phyloP scores from a whole-genome alignment of 805 yeast genomes.

The Wickerhamomyces kurtzmanii region DNA sequence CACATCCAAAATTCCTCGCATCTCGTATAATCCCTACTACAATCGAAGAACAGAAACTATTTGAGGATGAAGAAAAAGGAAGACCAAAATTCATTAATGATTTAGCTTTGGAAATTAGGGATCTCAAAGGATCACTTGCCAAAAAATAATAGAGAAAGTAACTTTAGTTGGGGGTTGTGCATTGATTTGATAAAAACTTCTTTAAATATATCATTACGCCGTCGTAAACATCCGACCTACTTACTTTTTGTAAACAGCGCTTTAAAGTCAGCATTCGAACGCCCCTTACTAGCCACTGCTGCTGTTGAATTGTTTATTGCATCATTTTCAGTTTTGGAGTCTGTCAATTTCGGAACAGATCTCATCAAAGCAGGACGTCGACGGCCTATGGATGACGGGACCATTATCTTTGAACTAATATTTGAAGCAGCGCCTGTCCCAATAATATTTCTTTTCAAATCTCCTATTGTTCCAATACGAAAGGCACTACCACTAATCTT shows the following conservation, averaged over 20 bases:
- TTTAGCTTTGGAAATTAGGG: conserved; percentile 40
- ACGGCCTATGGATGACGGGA: conserved; percentile 7
- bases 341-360: too few species aligned
- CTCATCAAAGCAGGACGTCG: conserved; percentile 2
- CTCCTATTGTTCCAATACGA: conserved; percentile 23
- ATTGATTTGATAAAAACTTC: too few species aligned
- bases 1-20: conserved; percentile 79
- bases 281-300: neutral
- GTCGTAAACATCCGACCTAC: neutral
- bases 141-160: conserved; percentile 3
- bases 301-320: neutral
- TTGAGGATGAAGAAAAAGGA: conserved; percentile 36
- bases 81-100: conserved; percentile 31
- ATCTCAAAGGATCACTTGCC: conserved; percentile 31
- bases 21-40: conserved; percentile 58
- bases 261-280: conserved; percentile 16
- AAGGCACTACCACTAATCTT: conserved; percentile 24
- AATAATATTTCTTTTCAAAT: conserved; percentile 12
- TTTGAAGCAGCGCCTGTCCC: neutral
- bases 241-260: conserved; percentile 10
- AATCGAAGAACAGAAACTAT: conserved; percentile 49
- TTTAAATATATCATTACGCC: too few species aligned
- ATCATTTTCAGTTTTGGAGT: too few species aligned
- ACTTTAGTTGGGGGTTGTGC: neutral
- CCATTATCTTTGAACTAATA: too few species aligned